phyloP scores from a whole-genome alignment of 768 basidiomycete genomes.

The Kwoniella newhampshirensis region DNA sequence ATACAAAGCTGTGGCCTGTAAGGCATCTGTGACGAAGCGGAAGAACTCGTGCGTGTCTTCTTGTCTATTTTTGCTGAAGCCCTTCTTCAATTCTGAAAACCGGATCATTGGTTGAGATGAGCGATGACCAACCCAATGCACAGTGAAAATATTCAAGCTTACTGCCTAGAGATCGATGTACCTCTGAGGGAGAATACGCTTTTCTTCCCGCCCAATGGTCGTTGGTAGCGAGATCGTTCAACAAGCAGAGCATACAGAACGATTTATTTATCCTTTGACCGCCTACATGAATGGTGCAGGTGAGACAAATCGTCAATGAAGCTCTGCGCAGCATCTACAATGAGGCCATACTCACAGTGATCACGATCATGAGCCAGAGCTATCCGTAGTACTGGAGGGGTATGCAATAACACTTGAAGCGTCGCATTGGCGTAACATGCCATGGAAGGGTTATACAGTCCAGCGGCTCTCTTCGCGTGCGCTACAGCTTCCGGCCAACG shows the following conservation, averaged over 20 bases:
- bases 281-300: not conserved
- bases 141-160: constrained; percentile 60
- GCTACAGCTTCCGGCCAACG: constrained; percentile 26
- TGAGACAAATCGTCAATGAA: not conserved
- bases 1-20: constrained; percentile 79
- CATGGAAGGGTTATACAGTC: constrained; percentile 82
- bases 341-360: constrained; percentile 61
- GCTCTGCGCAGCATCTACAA: not conserved
- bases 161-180: constrained; percentile 70
- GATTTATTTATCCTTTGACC: constrained; percentile 4
- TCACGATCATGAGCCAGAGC: constrained; percentile 33
- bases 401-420: constrained; percentile 88
- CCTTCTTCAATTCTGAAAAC: constrained; percentile 76
- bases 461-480: constrained; percentile 47
- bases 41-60: constrained; percentile 99
- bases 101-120: not conserved
- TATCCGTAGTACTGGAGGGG: constrained; percentile 65
- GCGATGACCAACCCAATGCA: not conserved
- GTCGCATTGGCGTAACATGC: constrained; percentile 96
- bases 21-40: constrained; percentile 83
- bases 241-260: constrained; percentile 55
- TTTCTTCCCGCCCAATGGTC: constrained; percentile 57
- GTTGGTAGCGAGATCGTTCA: constrained; percentile 60
- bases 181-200: constrained; percentile 64
- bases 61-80: constrained; percentile 85